Base-by-base conservation (phyloP, 441 rosid species). In the Adansonia grandidieri region DNA sequence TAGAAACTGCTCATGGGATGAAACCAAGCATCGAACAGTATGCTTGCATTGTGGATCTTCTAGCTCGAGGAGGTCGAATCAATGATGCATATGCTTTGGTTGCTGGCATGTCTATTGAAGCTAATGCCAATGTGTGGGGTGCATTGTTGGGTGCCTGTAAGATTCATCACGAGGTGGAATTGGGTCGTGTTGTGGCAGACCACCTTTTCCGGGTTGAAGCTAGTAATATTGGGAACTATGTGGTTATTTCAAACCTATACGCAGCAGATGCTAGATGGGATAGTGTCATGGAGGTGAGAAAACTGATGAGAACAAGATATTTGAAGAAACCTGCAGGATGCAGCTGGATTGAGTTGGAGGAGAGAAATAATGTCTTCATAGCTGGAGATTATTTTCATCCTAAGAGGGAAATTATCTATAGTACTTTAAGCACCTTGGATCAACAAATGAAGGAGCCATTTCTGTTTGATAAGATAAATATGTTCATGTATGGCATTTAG, bases 321-420 rank as follows among this genome's bases (percentile, higher is more conserved):
- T 81, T 92, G 82, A 88, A 83, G 85, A 94, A 92, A 86, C 89
- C 90, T 64, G 91, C 94, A 13, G 98, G 95, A 76, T 91, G 96
- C 85, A 94, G 98, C 85, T 92, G 98, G 98, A 89, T 94, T 79
- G 98, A 94, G 82, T 86, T 88, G 81, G 93, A 86, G 73, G 88
- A 84, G 80, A 73, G 75, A 81, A 88, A 81, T 82, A 88, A 79
- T 80, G 85, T 82, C 28, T 94, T 94, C 87, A 74, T 92, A 51
- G 92, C 95, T 64, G 97, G 91, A 81, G 96, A 92, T 80, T 81
- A 68, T 80, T 88, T 87, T 82, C 95, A 92, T 79, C 94, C 93
- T 68, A 83, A 64, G 53, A 85, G 96, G 71, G 62, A 76, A 78
- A 72, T 73, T 74, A 89, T 90, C 44, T 91, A 88, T 65, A 54